Evolutionary conservation across 352 stramenopile genomes (phyloP), one percentile per base, ranked within the genome.

Genomic region (Halophytophthora polymorphica): DNA sequence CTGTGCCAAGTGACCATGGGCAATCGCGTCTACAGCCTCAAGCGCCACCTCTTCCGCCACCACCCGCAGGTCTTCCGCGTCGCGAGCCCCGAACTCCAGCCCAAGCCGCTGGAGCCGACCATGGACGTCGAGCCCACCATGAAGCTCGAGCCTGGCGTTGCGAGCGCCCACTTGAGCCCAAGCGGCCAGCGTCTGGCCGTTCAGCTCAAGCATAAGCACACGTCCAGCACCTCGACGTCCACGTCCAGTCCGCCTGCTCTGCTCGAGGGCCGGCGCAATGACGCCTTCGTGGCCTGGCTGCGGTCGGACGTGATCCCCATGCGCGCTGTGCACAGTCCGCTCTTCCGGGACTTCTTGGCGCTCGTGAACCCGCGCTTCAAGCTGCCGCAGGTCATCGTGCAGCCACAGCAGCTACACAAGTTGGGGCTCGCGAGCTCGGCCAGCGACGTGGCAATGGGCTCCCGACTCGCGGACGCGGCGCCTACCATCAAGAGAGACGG

Each of bases 1-100:
- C 29, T 81, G n/a, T 81, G 72, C 29, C 56, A 77, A 53, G 49
- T 68, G 49, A 63, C 50, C 18, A 77, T 83, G 36, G 64, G 72
- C 33, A 78, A 70, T 13, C 41, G 72, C 14, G 60, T 65, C 12
- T 81, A 73, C 57, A 78, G 55, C 18, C 61, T 83, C 36, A 80
- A 80, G 58, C 47, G 72, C 11, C 72, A 83, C 40, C 50, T 81
- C 22, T 74, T 66, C 25, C 64, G 70, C 6, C 61, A 83, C 40
- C 69, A 83, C 31, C 61, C 56, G 25, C 52, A 72, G 28, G 67
- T 83, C 15, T 83, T 83, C 34, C 61, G 67, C 14, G 53, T 75
- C 21, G 47, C 56, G 3, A 63, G 51, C n/a, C 35, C 58, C 1
- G 14, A 17, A 2, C 23, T 29, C 12, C 51, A 22, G 21, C 44